Percentiles rank a stretch among this genome's conserved stretches.
Conservation (phyloP, 768 basidiomycete genomes). For the Xerocomus spinulosus region DNA sequence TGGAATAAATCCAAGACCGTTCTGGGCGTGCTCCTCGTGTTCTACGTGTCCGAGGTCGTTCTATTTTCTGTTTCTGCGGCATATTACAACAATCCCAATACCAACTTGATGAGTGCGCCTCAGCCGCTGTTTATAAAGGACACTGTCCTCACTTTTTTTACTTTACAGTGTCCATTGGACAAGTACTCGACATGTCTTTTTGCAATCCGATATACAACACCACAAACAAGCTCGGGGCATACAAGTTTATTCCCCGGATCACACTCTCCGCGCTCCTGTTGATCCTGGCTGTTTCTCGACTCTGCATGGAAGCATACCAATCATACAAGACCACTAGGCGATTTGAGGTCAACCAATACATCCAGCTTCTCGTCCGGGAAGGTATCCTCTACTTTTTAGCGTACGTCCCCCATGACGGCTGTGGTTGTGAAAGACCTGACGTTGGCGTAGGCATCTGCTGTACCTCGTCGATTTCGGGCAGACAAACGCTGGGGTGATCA, state of each 20-base stretch:
- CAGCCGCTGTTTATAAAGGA: background rate
- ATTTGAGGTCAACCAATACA: conserved; percentile 13
- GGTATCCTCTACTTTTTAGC: conserved; percentile 15
- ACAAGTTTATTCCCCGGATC: conserved; percentile 11
- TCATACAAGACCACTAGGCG: conserved; percentile 6
- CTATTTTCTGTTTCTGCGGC: background rate
- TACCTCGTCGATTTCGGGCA: conserved; percentile 10
- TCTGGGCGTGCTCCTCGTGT: conserved; percentile 11
- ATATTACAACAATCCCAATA: conserved; percentile 4
- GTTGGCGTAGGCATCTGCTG: conserved; percentile 18
- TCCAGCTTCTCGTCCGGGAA: conserved; percentile 12
- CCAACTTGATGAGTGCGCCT: conserved; percentile 9
- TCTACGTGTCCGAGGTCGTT: conserved; percentile 8
- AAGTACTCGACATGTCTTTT: conserved; percentile 13
- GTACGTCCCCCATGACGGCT: too few relatives aligned
- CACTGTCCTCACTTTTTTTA: background rate
- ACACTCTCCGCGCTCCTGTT: conserved; percentile 12
- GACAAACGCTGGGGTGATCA: background rate
- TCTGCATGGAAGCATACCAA: conserved; percentile 6
- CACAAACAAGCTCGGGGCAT: background rate
- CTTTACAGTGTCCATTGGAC: conserved; percentile 6
- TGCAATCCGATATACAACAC: conserved; percentile 1
- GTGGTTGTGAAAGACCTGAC: too few relatives aligned
- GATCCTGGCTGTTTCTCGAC: background rate
- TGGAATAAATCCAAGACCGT: conserved; percentile 14